Percentiles rank a stretch among this genome's conserved stretches.
phyloP scores from a whole-genome alignment of 257 asterid genomes.

The Penstemon newberryi region DNA sequence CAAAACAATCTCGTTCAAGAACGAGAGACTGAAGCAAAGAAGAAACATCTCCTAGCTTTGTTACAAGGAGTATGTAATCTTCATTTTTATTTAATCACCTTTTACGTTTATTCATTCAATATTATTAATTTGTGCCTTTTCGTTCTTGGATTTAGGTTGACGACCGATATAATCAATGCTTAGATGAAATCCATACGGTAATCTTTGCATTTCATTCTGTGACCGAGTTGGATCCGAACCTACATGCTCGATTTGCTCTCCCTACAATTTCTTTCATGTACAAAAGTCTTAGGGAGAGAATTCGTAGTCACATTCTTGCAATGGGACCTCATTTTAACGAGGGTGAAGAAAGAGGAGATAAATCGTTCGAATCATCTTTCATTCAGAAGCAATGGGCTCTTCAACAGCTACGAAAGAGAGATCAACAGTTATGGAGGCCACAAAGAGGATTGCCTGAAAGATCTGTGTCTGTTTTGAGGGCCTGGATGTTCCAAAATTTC shows the following conservation, averaged over 20 bases:
- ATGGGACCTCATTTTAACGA: constrained; percentile 45
- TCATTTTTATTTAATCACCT: neutral
- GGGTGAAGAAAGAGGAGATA: constrained; percentile 37
- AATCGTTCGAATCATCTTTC: constrained; percentile 51
- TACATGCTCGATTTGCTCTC: constrained; percentile 82
- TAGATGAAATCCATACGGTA: constrained; percentile 80
- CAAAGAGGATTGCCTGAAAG: constrained; percentile 93
- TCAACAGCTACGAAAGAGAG: constrained; percentile 76
- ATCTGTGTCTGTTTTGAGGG: constrained; percentile 84
- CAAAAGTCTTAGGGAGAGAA: constrained; percentile 67
- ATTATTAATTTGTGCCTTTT: neutral
- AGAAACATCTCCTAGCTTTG: constrained; percentile 56
- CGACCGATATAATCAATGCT: constrained; percentile 70
- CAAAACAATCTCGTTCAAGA: constrained; percentile 31
- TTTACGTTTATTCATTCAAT: neutral
- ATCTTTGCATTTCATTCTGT: constrained; percentile 80
- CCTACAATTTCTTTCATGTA: constrained; percentile 63
- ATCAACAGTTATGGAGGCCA: constrained; percentile 85
- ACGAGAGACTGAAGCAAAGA: constrained; percentile 51
- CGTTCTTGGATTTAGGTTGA: constrained; percentile 52
- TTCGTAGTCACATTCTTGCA: constrained; percentile 65
- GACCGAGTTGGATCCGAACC: constrained; percentile 69
- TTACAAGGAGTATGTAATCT: constrained; percentile 62
- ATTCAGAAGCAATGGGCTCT: constrained; percentile 83
- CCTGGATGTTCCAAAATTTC: constrained; percentile 97